These are phyloP conservation scores for Sistotremastrum niveocremeum DNA, from an alignment of 768 basidiomycete genomes.

Conservation along the genomic window DNA sequence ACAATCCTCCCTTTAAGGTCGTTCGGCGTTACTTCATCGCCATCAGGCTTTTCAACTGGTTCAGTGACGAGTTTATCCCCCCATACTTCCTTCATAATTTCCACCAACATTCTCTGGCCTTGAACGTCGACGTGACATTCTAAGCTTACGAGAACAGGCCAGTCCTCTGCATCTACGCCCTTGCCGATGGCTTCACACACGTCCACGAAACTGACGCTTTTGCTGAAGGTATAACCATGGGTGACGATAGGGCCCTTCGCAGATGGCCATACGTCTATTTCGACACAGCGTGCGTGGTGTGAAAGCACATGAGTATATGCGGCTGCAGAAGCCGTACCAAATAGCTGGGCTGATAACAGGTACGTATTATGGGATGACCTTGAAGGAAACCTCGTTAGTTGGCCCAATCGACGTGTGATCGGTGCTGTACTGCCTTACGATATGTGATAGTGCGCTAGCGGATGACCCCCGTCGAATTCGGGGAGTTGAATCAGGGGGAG, in stretches of 20 bases:
- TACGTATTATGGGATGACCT: slow-evolving; percentile 61
- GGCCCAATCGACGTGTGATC: too few species aligned
- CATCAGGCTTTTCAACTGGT: slow-evolving; percentile 24
- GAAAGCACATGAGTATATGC: slow-evolving; percentile 43
- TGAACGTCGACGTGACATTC: slow-evolving; percentile 46
- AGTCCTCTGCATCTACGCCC: slow-evolving; percentile 25
- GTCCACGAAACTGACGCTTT: slow-evolving; percentile 33
- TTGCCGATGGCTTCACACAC: slow-evolving; percentile 41
- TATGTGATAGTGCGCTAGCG: too few species aligned
- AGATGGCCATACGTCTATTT: slow-evolving; percentile 57
- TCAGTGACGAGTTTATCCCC: slow-evolving; percentile 35
- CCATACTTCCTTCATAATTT: slow-evolving; percentile 36
- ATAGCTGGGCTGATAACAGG: slow-evolving; percentile 40
- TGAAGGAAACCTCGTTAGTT: not conserved
- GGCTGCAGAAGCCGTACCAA: slow-evolving; percentile 38
- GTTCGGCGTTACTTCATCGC: slow-evolving; percentile 26
- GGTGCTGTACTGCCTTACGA: not conserved
- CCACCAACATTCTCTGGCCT: slow-evolving; percentile 40
- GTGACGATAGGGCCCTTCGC: slow-evolving; percentile 41
- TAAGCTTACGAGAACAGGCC: slow-evolving; percentile 47
- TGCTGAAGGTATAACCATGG: slow-evolving; percentile 46
- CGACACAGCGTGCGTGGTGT: slow-evolving; percentile 42
- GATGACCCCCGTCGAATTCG: too few species aligned
- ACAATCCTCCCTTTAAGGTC: slow-evolving; percentile 40
- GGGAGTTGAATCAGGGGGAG: too few species aligned